A percentile compares a stretch with the other conserved stretches of the same genome.
Conservation (phyloP, 345 rosid species). For the Bretschneidera sinensis region DNA sequence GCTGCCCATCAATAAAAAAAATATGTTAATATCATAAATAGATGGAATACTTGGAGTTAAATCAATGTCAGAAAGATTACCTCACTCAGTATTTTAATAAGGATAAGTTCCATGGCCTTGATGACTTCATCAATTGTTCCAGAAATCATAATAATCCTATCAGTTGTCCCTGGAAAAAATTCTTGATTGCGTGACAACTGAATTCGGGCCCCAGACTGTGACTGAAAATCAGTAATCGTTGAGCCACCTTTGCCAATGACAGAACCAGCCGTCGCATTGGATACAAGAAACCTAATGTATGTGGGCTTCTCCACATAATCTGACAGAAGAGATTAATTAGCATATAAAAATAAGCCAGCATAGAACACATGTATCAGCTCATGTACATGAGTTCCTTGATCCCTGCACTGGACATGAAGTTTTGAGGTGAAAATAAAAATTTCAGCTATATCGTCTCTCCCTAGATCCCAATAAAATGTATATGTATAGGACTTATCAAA, state of each 20-base stretch:
- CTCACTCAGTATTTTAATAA: conserved; percentile 81
- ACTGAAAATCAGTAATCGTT: conserved; percentile 91
- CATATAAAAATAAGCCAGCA: neutral
- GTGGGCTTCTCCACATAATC: conserved; percentile 79
- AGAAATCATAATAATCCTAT: conserved; percentile 86
- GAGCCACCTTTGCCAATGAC: conserved; percentile 99
- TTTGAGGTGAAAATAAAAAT: too few relatives aligned
- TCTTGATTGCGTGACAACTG: conserved; percentile 94
- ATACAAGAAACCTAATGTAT: conserved; percentile 80
- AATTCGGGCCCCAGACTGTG: conserved; percentile 90
- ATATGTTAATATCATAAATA: conserved; percentile 10
- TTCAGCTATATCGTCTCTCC: too few relatives aligned
- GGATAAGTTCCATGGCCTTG: conserved; percentile 80
- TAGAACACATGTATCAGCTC: neutral
- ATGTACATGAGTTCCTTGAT: too few relatives aligned
- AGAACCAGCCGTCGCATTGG: conserved; percentile 98
- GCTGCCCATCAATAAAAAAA: conserved; percentile 41
- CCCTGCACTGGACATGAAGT: too few relatives aligned
- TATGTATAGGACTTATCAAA: too few relatives aligned
- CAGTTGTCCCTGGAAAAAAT: conserved; percentile 92
- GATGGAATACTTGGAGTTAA: conserved; percentile 1
- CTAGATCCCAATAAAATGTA: too few relatives aligned
- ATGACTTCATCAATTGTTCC: conserved; percentile 73
- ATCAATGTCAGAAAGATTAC: conserved; percentile 31
- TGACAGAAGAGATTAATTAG: conserved; percentile 22